Evolutionary conservation across 2,329 filamentous ascomycete genomes (phyloP).

Genomic region (Exophiala xenobiotica): DNA sequence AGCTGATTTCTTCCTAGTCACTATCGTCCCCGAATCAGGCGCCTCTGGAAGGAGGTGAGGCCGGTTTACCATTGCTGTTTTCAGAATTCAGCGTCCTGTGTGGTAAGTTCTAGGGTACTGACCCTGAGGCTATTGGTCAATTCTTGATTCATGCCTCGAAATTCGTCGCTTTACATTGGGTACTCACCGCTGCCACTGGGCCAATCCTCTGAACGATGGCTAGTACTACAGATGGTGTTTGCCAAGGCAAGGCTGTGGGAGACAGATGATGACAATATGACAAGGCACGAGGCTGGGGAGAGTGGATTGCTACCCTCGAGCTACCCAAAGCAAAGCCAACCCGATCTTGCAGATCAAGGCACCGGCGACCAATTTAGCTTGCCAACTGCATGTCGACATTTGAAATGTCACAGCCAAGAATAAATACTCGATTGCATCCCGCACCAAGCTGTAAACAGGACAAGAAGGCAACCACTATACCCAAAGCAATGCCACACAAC

Average conservation of each 20-base stretch:
- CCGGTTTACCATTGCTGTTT: no score
- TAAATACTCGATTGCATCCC: no score
- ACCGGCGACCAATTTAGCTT: background rate
- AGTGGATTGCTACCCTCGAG: background rate
- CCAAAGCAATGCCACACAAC: slow-evolving; percentile 2
- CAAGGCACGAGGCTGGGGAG: background rate
- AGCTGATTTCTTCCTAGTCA: no score
- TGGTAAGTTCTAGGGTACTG: no score
- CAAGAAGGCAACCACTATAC: slow-evolving; percentile 13
- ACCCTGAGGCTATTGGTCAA: background rate
- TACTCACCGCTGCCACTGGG: background rate
- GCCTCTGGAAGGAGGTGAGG: no score
- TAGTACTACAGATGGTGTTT: background rate
- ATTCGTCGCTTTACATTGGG: background rate
- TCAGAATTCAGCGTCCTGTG: no score
- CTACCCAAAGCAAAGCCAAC: background rate
- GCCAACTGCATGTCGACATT: background rate
- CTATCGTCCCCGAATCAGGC: no score
- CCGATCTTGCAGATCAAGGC: background rate
- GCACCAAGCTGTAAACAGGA: background rate
- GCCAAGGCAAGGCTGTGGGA: background rate
- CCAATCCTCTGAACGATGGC: background rate
- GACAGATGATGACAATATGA: no score
- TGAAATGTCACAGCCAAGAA: background rate
- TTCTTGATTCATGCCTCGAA: background rate